Percentiles rank a stretch among this genome's conserved stretches.
Evolutionary conservation across 495 filamentous ascomycete species (phyloP).

Genomic region (Penicillium argentinense): DNA sequence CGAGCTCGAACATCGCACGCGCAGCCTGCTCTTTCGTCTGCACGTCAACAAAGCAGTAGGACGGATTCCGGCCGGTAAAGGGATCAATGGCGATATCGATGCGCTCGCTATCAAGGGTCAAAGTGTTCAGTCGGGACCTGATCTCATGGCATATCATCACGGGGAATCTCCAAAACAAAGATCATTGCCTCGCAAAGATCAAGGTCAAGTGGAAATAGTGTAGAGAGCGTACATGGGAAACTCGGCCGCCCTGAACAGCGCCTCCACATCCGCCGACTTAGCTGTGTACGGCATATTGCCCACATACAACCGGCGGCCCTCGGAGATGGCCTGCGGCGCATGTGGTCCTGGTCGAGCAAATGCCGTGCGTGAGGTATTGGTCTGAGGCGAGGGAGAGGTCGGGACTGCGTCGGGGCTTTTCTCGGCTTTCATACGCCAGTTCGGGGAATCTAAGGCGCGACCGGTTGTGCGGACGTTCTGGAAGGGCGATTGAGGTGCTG

Average conservation of each 20-base stretch:
- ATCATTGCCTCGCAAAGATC: no score
- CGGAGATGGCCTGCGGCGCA: conserved; percentile 41
- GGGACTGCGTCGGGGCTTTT: conserved; percentile 29
- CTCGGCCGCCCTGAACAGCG: conserved; percentile 49
- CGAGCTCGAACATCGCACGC: conserved; percentile 53
- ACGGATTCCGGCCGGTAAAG: conserved; percentile 65
- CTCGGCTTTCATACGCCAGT: conserved; percentile 47
- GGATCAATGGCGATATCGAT: conserved; percentile 69
- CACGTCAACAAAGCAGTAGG: conserved; percentile 72
- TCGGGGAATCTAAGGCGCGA: conserved; percentile 47
- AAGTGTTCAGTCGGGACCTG: conserved; percentile 24
- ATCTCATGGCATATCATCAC: no score
- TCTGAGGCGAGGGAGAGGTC: conserved; percentile 31
- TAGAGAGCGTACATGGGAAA: conserved; percentile 45
- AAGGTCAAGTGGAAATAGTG: not conserved
- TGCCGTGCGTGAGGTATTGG: conserved; percentile 36
- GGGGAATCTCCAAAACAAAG: no score
- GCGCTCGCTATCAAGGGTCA: conserved; percentile 44
- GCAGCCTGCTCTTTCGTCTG: conserved; percentile 54
- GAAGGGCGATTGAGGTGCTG: conserved; percentile 40
- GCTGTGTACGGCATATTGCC: conserved; percentile 68
- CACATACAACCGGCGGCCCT: conserved; percentile 57
- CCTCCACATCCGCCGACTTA: conserved; percentile 60
- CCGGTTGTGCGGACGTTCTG: conserved; percentile 44
- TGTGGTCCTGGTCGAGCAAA: conserved; percentile 38